Conservation (phyloP, 805 yeast genomes). For the Zygosaccharomyces rouxii region DNA sequence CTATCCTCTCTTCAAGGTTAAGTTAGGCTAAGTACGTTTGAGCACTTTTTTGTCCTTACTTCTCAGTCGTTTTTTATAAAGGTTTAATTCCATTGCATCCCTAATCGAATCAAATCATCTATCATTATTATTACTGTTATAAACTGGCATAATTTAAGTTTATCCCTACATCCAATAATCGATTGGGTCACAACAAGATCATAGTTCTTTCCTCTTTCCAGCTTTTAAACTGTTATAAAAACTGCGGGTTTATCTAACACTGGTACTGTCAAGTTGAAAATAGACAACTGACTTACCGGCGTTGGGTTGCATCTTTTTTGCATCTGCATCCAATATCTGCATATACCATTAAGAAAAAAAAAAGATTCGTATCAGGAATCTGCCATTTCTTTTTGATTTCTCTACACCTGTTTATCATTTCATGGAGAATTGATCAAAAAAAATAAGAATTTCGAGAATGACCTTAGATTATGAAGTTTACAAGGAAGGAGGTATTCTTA, state of each 20-base stretch:
- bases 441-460: constrained; percentile 7
- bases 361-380: background rate
- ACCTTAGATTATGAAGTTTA: constrained; percentile 38
- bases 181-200: constrained; percentile 1
- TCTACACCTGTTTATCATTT: background rate
- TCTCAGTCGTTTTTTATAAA: no score
- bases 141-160: background rate
- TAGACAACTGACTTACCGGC: constrained; percentile 1
- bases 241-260: constrained; percentile 2
- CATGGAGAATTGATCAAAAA: background rate
- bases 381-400: background rate
- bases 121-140: no score
- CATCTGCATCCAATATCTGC: constrained; percentile 1
- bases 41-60: background rate
- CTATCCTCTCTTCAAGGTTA: background rate
- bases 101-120: no score
- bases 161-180: background rate
- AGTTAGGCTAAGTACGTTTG: background rate
- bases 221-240: background rate
- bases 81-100: no score
- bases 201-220: background rate
- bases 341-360: background rate
- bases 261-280: constrained; percentile 2
- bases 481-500: constrained; percentile 49
- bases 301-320: constrained; percentile 2